Conservation (phyloP, 1,139 yeast genomes). For the Zhuliangozyma parablackwelliae region DNA sequence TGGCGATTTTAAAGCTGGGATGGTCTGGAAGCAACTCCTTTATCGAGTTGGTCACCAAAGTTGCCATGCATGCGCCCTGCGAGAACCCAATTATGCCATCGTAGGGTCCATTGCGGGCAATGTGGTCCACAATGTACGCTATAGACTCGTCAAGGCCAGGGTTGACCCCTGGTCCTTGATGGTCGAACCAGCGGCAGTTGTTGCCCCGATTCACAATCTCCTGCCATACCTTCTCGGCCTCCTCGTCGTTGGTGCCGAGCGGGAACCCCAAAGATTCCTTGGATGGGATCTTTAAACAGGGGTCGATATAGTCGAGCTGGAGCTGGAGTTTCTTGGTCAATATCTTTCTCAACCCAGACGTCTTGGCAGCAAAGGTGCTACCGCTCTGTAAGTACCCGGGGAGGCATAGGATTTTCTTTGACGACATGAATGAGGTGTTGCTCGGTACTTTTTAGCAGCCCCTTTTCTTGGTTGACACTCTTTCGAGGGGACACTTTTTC, state of each 20-base stretch:
- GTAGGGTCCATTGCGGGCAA: constrained; percentile 75
- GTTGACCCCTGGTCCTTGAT: constrained; percentile 24
- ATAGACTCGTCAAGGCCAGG: constrained; percentile 29
- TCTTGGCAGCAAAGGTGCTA: constrained; percentile 67
- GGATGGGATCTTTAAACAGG: constrained; percentile 24
- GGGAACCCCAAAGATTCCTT: constrained; percentile 27
- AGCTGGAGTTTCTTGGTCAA: constrained; percentile 55
- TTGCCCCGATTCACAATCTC: constrained; percentile 39
- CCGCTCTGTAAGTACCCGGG: constrained; percentile 64
- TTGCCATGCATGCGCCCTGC: constrained; percentile 88
- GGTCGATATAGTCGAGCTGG: constrained; percentile 35
- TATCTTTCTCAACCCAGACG: constrained; percentile 72
- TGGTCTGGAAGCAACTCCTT: constrained; percentile 34
- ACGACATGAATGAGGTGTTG: background rate
- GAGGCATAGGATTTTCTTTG: constrained; percentile 26
- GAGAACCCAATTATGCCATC: constrained; percentile 87
- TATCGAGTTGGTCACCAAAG: constrained; percentile 46
- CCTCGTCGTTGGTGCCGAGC: constrained; percentile 23
- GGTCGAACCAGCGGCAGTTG: constrained; percentile 49
- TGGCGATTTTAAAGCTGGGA: constrained; percentile 41
- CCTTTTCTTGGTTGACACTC: background rate
- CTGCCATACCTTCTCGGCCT: constrained; percentile 21
- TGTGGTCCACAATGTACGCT: constrained; percentile 47
- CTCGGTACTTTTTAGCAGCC: too few relatives aligned
- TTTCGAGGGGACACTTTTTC: background rate